Evolutionary conservation across 768 basidiomycete species (phyloP).

Genomic region (Tricholoma matsutake): DNA sequence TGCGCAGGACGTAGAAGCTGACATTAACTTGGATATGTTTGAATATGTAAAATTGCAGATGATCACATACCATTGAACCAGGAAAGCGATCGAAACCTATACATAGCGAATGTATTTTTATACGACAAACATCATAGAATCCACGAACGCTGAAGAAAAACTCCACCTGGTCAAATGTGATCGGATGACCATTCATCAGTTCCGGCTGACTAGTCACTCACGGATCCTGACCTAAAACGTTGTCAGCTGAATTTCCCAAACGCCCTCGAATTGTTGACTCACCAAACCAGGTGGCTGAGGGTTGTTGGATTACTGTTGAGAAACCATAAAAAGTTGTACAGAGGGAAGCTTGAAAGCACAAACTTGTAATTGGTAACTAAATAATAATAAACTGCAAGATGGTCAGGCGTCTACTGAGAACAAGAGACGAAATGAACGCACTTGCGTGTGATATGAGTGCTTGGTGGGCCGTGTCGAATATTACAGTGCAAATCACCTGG

Average conservation of each 20-base stretch:
- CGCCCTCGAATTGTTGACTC: neutral
- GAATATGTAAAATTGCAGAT: slow-evolving; percentile 6
- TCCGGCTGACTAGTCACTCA: neutral
- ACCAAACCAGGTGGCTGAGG: slow-evolving; percentile 28
- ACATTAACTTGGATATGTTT: neutral
- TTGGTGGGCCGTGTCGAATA: neutral
- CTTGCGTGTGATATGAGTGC: neutral
- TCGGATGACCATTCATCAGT: neutral
- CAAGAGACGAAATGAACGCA: neutral
- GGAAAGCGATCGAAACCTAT: neutral
- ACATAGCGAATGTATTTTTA: neutral
- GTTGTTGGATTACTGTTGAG: slow-evolving; percentile 19
- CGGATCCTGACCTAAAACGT: neutral
- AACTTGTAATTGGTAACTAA: slow-evolving; percentile 18
- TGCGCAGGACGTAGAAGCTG: slow-evolving; percentile 48
- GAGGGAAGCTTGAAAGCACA: neutral
- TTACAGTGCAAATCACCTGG: neutral
- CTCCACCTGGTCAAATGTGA: neutral
- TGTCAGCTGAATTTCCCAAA: neutral
- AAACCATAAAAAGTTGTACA: neutral
- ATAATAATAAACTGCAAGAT: slow-evolving; percentile 16
- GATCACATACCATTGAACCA: neutral
- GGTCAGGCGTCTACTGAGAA: neutral
- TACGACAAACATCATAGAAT: neutral
- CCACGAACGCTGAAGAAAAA: neutral